A percentile compares a stretch with the other conserved stretches of the same genome.
These are phyloP conservation scores for Malania oleifera DNA, from an alignment of 164 flowering plant genomes.

Conservation along the genomic window DNA sequence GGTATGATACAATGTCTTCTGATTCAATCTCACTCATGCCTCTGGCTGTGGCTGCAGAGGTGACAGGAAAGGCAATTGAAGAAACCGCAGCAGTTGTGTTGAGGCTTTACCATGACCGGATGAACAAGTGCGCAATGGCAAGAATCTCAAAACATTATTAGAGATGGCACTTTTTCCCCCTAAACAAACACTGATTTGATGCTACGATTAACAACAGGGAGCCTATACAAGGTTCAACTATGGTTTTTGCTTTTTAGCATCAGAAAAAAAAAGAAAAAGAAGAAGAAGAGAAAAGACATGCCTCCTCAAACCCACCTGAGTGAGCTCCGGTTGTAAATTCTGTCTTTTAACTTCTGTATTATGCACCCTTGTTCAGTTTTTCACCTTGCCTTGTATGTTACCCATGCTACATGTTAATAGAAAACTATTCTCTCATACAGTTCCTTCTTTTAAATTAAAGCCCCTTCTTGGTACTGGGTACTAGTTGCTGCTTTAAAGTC, in stretches of 20 bases:
- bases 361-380: background rate
- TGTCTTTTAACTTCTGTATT: background rate
- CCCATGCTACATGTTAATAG: background rate
- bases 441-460: background rate
- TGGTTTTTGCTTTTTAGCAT: too few species aligned
- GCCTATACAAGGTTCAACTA: constrained; percentile 1
- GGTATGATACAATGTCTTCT: background rate
- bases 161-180: constrained; percentile 3
- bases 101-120: constrained; percentile 77
- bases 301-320: too few species aligned
- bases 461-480: background rate
- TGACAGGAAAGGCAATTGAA: constrained; percentile 88
- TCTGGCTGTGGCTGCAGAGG: constrained; percentile 49
- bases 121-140: constrained; percentile 66
- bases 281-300: too few species aligned
- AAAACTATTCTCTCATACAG: background rate
- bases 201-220: background rate
- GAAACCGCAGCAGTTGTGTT: constrained; percentile 85
- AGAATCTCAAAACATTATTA: constrained; percentile 83
- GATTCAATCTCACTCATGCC: background rate
- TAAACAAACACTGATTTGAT: background rate
- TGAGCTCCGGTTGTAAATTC: too few species aligned
- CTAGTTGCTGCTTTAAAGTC: too few species aligned
- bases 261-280: too few species aligned
- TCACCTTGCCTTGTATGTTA: background rate